These are phyloP conservation scores for Cryphonectria japonica DNA, from an alignment of 2,329 filamentous ascomycete genomes.

Conservation along the genomic window DNA sequence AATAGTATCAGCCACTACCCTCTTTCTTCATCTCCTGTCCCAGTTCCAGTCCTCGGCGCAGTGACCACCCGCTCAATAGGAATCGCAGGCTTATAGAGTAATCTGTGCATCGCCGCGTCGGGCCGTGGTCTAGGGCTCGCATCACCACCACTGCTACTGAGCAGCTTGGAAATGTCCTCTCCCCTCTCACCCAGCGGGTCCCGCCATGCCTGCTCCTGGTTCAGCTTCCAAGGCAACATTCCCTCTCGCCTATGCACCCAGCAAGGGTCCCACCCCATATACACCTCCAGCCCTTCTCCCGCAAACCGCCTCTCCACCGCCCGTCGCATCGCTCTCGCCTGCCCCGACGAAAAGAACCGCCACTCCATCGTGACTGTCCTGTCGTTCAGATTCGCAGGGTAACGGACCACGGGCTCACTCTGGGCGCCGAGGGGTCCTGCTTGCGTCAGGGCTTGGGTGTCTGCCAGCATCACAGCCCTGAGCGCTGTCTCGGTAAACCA, in stretches of 20 bases:
- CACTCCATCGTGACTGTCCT: constrained; percentile 4
- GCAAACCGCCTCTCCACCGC: background rate
- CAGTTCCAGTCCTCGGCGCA: background rate
- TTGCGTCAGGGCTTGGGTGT: background rate
- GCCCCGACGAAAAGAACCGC: constrained; percentile 5
- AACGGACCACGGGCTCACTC: constrained; percentile 5
- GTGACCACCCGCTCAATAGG: background rate
- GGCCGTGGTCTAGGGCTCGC: background rate
- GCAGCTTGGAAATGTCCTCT: background rate
- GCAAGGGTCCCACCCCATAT: constrained; percentile 12
- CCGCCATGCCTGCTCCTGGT: constrained; percentile 5
- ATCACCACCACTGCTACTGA: background rate
- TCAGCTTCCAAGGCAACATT: constrained; percentile 1
- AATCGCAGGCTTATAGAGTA: background rate
- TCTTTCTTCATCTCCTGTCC: background rate
- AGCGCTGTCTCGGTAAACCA: background rate
- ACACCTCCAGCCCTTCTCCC: background rate
- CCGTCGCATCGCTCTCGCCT: constrained; percentile 4
- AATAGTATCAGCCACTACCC: background rate
- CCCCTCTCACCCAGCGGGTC: background rate
- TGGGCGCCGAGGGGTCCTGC: background rate
- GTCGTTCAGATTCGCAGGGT: background rate
- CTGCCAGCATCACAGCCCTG: background rate
- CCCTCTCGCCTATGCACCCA: constrained; percentile 4
- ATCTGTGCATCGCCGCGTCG: background rate